Base-by-base conservation (phyloP, 2,329 filamentous ascomycete genomes). In the Diaporthe amygdali region DNA sequence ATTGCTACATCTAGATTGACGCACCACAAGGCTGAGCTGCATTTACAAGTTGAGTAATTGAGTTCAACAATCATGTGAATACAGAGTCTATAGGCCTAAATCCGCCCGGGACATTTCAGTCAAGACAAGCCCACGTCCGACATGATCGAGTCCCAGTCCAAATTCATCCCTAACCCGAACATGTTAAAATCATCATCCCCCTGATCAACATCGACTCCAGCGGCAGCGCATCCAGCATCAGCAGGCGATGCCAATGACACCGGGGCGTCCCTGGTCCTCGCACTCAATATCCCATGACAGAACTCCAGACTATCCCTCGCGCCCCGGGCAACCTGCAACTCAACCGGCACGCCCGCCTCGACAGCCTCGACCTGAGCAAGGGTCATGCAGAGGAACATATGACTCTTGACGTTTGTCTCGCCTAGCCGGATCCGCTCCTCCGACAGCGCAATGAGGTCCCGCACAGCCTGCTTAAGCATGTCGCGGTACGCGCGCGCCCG, bases 381-480 rank as follows among this genome's bases (percentile, higher is more conserved):
- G 2, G 83, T 77, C 76, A 84, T 82, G 9, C 72, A 75, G 2
- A 83, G 68, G 56, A 85, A 83, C 73, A 85, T 76, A 47, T 83
- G 80, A 0, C 74, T 77, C 75, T 86, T 86, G 59, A 85, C 79
- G 27, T 85, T 86, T 1, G 83, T 85, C 72, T 86, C 84, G 5
- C 81, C 82, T 12, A 78, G 74, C 0, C 76, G 76, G 49, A 85
- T 79, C 2, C 83, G 76, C 51, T 79, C 76, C 30, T 72, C 73
- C 2, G 79, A 75, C 2, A 82, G 47, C 1, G 70, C 59, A 2
- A 80, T 69, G 70, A 82, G 73, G 20, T 78, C 76, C 9, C 69
- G 39, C 10, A 84, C 52, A 0, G 76, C 74, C 25, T 78, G 72
- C 70, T 81, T 82, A 1, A 84, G 76, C 0, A 78, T 61, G 6